Base-by-base conservation (phyloP, 257 asterid species). In the Handroanthus guayacan region DNA sequence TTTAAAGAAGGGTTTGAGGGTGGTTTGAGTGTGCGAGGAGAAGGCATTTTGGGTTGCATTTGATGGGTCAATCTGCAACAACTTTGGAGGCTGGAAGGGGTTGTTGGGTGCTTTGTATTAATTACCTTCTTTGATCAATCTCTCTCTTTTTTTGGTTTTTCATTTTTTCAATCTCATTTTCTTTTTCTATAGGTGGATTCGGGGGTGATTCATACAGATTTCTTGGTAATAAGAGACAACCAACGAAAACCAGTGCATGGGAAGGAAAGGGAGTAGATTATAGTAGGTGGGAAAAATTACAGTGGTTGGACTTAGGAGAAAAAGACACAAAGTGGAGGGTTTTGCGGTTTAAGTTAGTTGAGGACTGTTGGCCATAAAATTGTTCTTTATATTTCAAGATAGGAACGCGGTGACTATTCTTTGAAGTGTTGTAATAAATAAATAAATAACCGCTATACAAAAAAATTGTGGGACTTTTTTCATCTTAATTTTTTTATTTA, bases 81-180 rank as follows among this genome's bases (percentile, higher is more conserved):
- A 87, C 87, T 82, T 85, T 82, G 78, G 79, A 72, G 86, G 96
- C 93, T 78, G 75, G 69, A 58, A 37, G 44, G 55, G 85, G 83
- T 86, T 55, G 86, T 86, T 84, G 83, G 73, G 71, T 74, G 81
- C 74, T 57, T 12, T 56, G 84, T 62, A 84, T 78, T 82, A 67
- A 86, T 62, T 77, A 76, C 68, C 63, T 62, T 44, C 37, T 68
- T 14, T 38, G 48, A 51, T 36, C 51, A 44, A 56, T 54, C 34
- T 41, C 41, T 65, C 3, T 25, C 31, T 25, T 25, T 25, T 25
- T 25, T 25, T 1, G 31, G 31, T 25, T 25, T 25, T 25, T 25
- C n/a, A n/a, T n/a, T 25, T 25, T 25, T 36, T 52, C 12, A 1
- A 3, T 34, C 17, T 56, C 41, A 14, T 13, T 3, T 7, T 66